Conservation (phyloP, 208 protist species). For the Herpetomonas muscarum region DNA sequence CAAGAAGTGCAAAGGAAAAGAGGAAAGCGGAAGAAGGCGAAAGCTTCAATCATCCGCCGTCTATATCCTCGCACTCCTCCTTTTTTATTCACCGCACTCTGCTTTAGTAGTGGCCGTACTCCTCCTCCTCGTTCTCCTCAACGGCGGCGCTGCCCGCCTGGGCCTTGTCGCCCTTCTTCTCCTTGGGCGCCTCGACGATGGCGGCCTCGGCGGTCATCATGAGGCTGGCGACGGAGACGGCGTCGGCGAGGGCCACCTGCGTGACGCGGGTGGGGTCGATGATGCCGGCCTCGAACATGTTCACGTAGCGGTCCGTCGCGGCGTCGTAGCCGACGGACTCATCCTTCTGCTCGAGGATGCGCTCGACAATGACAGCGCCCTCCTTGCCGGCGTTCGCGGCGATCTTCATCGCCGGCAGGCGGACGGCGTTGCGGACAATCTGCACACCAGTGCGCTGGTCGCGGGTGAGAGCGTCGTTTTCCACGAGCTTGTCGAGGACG, state of each 20-base stretch:
- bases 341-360: conserved; percentile 90
- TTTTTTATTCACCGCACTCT: no score
- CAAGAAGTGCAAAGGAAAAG: no score
- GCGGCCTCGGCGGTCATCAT: conserved; percentile 98
- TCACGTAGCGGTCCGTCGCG: conserved; percentile 90
- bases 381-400: conserved; percentile 97
- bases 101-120: conserved; percentile 28
- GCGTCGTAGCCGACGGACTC: conserved; percentile 93
- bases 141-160: conserved; percentile 5
- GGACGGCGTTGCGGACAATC: conserved; percentile 93
- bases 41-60: no score
- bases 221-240: conserved; percentile 95
- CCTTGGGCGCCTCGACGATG: conserved; percentile 52
- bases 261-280: conserved; percentile 99
- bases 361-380: conserved; percentile 97
- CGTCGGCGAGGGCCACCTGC: conserved; percentile 95
- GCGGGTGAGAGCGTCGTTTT: conserved; percentile 49
- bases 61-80: no score
- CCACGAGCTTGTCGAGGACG: conserved; percentile 80
- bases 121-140: conserved; percentile 24
- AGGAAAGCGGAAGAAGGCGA: no score
- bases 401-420: conserved; percentile 93
- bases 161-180: conserved; percentile 20
- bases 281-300: conserved; percentile 99
- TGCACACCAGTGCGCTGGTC: conserved; percentile 96